These are phyloP conservation scores for Skeletonema grethae DNA, from an alignment of 108 stramenopile genomes.

Conservation along the genomic window DNA sequence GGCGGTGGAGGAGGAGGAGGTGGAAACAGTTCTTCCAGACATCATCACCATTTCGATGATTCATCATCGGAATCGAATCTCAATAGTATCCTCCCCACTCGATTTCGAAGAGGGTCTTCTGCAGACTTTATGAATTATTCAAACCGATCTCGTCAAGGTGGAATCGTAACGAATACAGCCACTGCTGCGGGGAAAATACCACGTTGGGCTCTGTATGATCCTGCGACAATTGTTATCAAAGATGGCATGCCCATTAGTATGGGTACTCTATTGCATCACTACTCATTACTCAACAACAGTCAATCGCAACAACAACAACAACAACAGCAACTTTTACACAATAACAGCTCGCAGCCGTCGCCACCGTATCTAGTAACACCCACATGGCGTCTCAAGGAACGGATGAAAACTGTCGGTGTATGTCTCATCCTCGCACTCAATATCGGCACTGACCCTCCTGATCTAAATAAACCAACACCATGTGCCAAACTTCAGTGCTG, in stretches of 20 bases:
- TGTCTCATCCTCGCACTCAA: slow-evolving; percentile 95
- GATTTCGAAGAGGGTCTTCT: slow-evolving; percentile 27
- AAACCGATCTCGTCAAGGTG: not conserved
- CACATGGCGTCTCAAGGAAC: slow-evolving; percentile 91
- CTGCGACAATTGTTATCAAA: slow-evolving; percentile 38
- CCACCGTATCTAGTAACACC: slow-evolving; percentile 48
- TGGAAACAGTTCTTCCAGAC: not conserved
- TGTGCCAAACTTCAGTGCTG: slow-evolving; percentile 94
- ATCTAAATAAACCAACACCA: slow-evolving; percentile 86
- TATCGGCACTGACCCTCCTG: slow-evolving; percentile 98
- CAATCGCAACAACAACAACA: not conserved
- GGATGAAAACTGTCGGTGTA: slow-evolving; percentile 93
- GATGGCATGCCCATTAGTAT: slow-evolving; percentile 35
- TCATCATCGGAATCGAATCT: slow-evolving; percentile 7
- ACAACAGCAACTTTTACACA: not conserved
- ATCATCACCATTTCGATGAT: slow-evolving; percentile 5
- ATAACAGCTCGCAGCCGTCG: not conserved
- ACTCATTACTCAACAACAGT: slow-evolving; percentile 22
- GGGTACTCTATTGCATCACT: slow-evolving; percentile 43
- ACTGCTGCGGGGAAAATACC: slow-evolving; percentile 18
- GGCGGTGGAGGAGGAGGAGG: slow-evolving; percentile 28
- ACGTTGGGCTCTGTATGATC: slow-evolving; percentile 43
- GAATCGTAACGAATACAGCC: not conserved
- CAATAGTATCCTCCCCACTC: slow-evolving; percentile 21
- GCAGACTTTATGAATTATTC: not conserved